phyloP scores from a whole-genome alignment of 164 flowering plant genomes.

The Hamamelis virginiana region DNA sequence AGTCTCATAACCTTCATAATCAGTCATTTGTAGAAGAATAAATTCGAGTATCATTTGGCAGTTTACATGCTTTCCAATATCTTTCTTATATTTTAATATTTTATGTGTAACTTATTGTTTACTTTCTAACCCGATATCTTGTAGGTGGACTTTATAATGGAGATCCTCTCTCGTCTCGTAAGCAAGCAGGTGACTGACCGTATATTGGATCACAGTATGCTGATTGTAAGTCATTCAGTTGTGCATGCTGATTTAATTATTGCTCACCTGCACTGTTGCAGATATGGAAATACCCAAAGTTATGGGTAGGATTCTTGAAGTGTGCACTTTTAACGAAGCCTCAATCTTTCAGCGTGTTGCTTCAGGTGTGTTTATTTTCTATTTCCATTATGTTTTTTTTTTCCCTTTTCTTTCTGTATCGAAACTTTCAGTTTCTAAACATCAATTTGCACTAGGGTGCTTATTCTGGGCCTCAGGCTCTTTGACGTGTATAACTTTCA shows the following conservation, averaged over 20 bases:
- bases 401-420: not conserved
- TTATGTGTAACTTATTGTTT: not conserved
- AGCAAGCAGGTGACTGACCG: conserved; percentile 90
- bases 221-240: conserved; percentile 2
- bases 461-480: too few species aligned
- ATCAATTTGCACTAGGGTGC: not conserved
- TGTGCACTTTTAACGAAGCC: conserved; percentile 85
- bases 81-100: too few species aligned
- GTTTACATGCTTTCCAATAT: too few species aligned
- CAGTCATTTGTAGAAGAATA: too few species aligned
- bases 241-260: conserved; percentile 5
- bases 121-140: conserved; percentile 16
- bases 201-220: not conserved
- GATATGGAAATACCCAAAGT: conserved; percentile 97
- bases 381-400: not conserved
- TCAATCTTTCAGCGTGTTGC: conserved; percentile 81
- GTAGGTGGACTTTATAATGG: conserved; percentile 89
- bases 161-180: conserved; percentile 90
- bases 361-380: conserved; percentile 59
- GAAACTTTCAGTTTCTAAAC: not conserved
- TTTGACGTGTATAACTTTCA: too few species aligned
- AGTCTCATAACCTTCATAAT: too few species aligned
- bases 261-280: conserved; percentile 30
- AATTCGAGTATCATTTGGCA: too few species aligned
- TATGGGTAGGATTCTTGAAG: conserved; percentile 98